Base-by-base conservation (phyloP, 2,329 filamentous ascomycete genomes). In the Exophiala sp. region DNA sequence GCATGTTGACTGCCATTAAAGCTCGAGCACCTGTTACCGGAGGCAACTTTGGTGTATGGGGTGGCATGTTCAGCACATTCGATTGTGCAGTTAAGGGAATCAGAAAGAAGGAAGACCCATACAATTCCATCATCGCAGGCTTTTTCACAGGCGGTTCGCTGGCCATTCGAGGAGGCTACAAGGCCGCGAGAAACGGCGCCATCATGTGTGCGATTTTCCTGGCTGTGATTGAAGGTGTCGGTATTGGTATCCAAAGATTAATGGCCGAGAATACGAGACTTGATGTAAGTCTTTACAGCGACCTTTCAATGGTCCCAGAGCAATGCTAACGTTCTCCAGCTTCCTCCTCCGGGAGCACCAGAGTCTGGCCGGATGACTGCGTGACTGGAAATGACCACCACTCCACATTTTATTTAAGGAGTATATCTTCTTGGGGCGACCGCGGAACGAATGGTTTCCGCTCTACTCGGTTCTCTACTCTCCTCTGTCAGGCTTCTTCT, bases 11-110 rank as follows among this genome's bases (percentile, higher is more conserved):
- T 63, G 93, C 93, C 53, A 89, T 98, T 73, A 98, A 98, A 78
- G 90, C 93, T 66, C 86, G 93, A 66, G 93, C 93, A 35, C 93
- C 93, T 2, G 91, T 97, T 27, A 80, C 97, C 41, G 93, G 93
- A 65, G 93, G 93, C 64, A 98, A 98, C 77, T 98, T 97, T 64
- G 91, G 91, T 63, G 88, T 95, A 50, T 97, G 93, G 91, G 91
- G 93, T 66, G 93, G 93, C 60, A 75, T 97, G 50, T 97, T 97
- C 77, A 88, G 83, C 63, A 94, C 88, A 55, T 97, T 91, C 65
- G 93, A 98, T 73, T 98, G 93, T 75, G 86, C 90, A 18, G 86
- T 96, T 56, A 98, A 97, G 78, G 91, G 91, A 50, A 75, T 91
- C 49, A 77, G 89, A 59, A 88, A 93, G 78, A 97, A 96, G 83